These are phyloP conservation scores for Thelephora aurantiotincta DNA, from an alignment of 768 basidiomycete genomes.

Conservation along the genomic window DNA sequence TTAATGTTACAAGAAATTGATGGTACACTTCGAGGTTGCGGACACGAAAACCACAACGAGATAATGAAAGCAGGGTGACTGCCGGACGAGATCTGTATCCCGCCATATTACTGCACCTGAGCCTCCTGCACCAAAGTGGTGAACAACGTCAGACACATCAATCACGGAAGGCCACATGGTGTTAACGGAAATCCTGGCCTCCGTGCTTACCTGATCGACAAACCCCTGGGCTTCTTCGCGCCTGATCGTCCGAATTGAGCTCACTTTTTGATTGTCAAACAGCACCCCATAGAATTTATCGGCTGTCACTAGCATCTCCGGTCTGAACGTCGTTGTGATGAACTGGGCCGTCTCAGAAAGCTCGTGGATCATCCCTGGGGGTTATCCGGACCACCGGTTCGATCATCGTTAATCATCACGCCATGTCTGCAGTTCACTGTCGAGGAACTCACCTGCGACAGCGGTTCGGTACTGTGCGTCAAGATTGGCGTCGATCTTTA, in stretches of 20 bases:
- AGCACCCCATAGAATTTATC: conserved; percentile 97
- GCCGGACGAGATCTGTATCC: too few relatives aligned
- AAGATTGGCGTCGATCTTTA: conserved; percentile 88
- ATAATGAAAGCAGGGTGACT: neutral
- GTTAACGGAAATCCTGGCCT: neutral
- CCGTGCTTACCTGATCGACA: conserved; percentile 61
- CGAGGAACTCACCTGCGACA: conserved; percentile 60
- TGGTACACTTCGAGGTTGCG: too few relatives aligned
- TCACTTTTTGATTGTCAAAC: conserved; percentile 93
- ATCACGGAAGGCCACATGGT: neutral
- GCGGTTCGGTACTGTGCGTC: conserved; percentile 97
- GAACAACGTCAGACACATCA: neutral
- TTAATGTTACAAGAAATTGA: too few relatives aligned
- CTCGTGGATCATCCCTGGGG: conserved; percentile 82
- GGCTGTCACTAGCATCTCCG: conserved; percentile 91
- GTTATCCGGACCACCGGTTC: neutral
- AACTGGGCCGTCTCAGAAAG: conserved; percentile 83
- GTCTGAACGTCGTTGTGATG: conserved; percentile 96
- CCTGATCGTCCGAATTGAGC: conserved; percentile 75
- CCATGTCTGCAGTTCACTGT: too few relatives aligned
- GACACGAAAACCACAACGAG: neutral
- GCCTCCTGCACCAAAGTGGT: conserved; percentile 24
- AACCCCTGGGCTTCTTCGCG: conserved; percentile 89
- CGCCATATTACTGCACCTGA: conserved; percentile 25
- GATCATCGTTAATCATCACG: too few relatives aligned